Conservation (phyloP, 495 filamentous ascomycete species). For the Penicillium arizonense region DNA sequence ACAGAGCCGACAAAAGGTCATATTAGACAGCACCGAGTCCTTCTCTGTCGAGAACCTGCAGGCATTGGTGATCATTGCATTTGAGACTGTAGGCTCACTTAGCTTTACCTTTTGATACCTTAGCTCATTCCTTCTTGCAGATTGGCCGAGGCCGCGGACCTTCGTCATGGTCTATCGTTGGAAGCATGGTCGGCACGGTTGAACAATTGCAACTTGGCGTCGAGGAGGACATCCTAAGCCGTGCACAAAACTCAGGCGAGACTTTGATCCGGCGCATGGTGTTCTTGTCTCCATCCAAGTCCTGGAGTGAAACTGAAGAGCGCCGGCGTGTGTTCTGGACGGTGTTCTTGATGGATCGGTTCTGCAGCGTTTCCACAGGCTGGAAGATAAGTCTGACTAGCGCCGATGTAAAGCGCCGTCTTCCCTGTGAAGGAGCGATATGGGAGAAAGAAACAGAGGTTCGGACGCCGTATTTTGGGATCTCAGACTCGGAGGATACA, state of each 20-base stretch:
- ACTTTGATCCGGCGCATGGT: constrained; percentile 32
- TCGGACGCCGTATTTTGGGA: constrained; percentile 22
- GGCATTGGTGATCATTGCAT: constrained; percentile 24
- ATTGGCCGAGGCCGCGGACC: constrained; percentile 27
- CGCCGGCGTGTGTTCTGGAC: constrained; percentile 26
- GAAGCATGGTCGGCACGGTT: constrained; percentile 23
- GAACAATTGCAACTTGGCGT: constrained; percentile 25
- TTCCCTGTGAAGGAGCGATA: constrained; percentile 33
- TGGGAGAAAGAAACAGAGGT: constrained; percentile 21
- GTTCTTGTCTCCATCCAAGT: constrained; percentile 23
- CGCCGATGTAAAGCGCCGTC: constrained; percentile 37
- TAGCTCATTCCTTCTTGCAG: constrained; percentile 3
- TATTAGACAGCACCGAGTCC: constrained; percentile 19
- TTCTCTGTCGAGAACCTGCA: constrained; percentile 31
- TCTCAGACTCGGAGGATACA: constrained; percentile 8
- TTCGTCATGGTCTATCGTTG: constrained; percentile 29
- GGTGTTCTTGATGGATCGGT: constrained; percentile 28
- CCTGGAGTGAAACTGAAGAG: constrained; percentile 25
- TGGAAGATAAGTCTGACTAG: constrained; percentile 25
- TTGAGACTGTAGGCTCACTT: constrained; percentile 22
- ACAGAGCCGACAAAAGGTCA: constrained; percentile 19
- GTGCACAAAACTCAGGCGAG: constrained; percentile 5
- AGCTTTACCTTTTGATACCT: not conserved
- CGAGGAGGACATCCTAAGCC: constrained; percentile 15
- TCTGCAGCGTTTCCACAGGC: constrained; percentile 26